Percentiles rank a stretch among this genome's conserved stretches.
phyloP scores from a whole-genome alignment of 129 eudicot species.

The Flaveria sonorensis region DNA sequence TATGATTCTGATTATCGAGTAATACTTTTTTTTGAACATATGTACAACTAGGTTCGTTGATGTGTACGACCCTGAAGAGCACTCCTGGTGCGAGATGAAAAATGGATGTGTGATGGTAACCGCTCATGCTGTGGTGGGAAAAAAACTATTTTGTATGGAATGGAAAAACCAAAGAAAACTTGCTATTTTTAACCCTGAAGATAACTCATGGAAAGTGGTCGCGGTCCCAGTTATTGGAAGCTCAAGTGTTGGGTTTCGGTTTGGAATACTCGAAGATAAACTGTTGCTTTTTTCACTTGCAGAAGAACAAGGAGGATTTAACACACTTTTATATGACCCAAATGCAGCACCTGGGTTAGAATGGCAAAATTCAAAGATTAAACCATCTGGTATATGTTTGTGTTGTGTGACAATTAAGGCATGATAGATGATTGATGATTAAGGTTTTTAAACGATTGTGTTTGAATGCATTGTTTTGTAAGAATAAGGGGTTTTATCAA shows the following conservation, averaged over 20 bases:
- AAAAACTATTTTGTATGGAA: conserved; percentile 90
- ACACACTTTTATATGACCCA: conserved; percentile 77
- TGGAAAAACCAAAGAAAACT: conserved; percentile 89
- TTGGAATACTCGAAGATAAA: conserved; percentile 82
- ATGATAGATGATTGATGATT: conserved; percentile 39
- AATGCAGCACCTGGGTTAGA: conserved; percentile 71
- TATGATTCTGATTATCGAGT: not conserved
- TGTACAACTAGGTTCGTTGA: conserved; percentile 54
- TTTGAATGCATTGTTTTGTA: conserved; percentile 2
- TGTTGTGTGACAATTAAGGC: conserved; percentile 90
- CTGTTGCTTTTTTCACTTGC: conserved; percentile 62
- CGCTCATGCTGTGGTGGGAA: conserved; percentile 81
- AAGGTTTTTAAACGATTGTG: not conserved
- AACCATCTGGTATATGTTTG: conserved; percentile 76
- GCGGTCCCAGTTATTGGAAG: conserved; percentile 86
- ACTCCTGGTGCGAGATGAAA: conserved; percentile 82
- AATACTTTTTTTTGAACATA: not conserved
- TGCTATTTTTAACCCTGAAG: conserved; percentile 60
- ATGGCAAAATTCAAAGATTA: conserved; percentile 74
- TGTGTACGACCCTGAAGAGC: conserved; percentile 65
- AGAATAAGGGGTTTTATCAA: not conserved
- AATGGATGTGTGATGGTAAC: conserved; percentile 99
- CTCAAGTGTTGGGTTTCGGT: conserved; percentile 70
- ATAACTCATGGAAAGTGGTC: conserved; percentile 78
- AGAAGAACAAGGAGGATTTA: conserved; percentile 54